These are phyloP conservation scores for Hansenula sp. DNA, from an alignment of 1,139 yeast genomes.

Conservation along the genomic window DNA sequence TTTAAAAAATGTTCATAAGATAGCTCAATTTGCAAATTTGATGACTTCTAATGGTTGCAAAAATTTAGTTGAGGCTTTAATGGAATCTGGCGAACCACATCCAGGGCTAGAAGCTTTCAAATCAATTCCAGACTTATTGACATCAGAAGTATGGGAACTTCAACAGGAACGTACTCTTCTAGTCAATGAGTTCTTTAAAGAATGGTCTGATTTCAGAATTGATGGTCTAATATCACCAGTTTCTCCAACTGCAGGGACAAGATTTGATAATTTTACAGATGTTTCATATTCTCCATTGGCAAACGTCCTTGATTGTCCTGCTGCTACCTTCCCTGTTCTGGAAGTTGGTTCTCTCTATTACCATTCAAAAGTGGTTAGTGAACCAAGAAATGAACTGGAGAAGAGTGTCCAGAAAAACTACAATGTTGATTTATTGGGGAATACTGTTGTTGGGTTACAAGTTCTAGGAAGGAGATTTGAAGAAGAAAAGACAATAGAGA, in stretches of 20 bases:
- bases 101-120: conserved; percentile 36
- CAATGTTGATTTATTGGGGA: conserved; percentile 32
- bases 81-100: conserved; percentile 56
- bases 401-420: conserved; percentile 20
- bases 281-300: conserved; percentile 35
- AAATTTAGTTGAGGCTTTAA: conserved; percentile 44
- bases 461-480: conserved; percentile 35
- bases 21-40: conserved; percentile 31
- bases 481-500: conserved; percentile 37
- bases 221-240: conserved; percentile 47
- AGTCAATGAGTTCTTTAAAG: conserved; percentile 34
- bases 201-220: conserved; percentile 45
- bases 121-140: conserved; percentile 52
- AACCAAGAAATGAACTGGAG: conserved; percentile 11
- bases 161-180: conserved; percentile 29
- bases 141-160: conserved; percentile 47
- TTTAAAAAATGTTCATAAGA: conserved; percentile 20
- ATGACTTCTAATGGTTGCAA: conserved; percentile 52
- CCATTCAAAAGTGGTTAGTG: conserved; percentile 27
- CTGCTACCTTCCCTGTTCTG: conserved; percentile 38
- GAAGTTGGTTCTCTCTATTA: no score
- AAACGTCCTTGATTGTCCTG: conserved; percentile 37
- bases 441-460: conserved; percentile 40
- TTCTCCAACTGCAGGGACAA: conserved; percentile 39
- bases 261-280: conserved; percentile 21